phyloP scores from a whole-genome alignment of 1,284 basidiomycete genomes.

The Irpex lacteus region DNA sequence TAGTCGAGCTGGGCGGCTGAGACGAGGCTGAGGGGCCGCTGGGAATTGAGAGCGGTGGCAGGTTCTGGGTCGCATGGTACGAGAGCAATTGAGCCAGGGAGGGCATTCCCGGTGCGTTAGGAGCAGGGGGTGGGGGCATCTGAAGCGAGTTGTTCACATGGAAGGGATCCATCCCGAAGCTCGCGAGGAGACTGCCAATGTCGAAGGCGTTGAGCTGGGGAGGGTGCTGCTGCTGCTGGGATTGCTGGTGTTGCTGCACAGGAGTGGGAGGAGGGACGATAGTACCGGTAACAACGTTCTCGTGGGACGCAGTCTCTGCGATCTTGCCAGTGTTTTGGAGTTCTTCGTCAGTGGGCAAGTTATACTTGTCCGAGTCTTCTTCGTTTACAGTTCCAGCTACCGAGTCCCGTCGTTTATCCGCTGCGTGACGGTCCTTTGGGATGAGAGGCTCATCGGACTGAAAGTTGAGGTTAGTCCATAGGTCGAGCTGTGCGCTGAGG shows the following conservation, averaged over 20 bases:
- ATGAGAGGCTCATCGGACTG: conserved; percentile 66
- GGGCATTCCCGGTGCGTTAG: conserved; percentile 35
- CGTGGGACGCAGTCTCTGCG: conserved; percentile 51
- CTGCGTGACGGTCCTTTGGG: conserved; percentile 17
- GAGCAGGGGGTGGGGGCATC: conserved; percentile 27
- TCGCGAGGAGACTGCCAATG: conserved; percentile 53
- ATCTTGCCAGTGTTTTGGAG: conserved; percentile 45
- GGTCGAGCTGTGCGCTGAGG: conserved; percentile 73
- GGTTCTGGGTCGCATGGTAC: conserved; percentile 41
- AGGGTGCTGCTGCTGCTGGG: conserved; percentile 8
- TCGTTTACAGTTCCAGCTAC: conserved; percentile 35
- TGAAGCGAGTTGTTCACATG: conserved; percentile 20
- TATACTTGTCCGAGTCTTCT: conserved; percentile 23
- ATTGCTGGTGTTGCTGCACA: background rate
- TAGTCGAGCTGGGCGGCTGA: conserved; percentile 12
- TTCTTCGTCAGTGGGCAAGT: conserved; percentile 39
- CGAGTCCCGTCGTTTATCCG: conserved; percentile 17
- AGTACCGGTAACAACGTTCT: conserved; percentile 53
- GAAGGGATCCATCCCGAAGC: conserved; percentile 62
- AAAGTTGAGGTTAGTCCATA: conserved; percentile 83
- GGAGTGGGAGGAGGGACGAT: conserved; percentile 26
- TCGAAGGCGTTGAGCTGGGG: conserved; percentile 40
- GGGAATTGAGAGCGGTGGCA: conserved; percentile 21
- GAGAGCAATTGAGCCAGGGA: conserved; percentile 64
- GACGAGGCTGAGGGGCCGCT: background rate